phyloP scores from a whole-genome alignment of 225 moss, liverwort and hornwort genomes.

The Polytrichum formosum region DNA sequence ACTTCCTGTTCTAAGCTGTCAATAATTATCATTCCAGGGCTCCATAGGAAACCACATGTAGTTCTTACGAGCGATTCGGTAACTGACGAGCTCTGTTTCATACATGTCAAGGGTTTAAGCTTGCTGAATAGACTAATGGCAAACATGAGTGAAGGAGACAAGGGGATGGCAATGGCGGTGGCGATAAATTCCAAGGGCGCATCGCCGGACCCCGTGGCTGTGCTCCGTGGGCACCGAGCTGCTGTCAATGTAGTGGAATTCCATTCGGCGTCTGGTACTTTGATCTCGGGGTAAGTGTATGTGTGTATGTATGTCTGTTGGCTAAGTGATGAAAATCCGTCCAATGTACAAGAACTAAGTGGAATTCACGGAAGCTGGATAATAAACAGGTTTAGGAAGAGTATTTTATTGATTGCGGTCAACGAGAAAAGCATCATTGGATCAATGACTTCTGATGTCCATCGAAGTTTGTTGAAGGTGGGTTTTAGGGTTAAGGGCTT shows the following conservation, averaged over 20 bases:
- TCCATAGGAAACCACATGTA: too few relatives aligned
- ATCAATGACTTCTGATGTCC: neutral
- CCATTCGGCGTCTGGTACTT: slow-evolving; percentile 61
- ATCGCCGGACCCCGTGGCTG: slow-evolving; percentile 82
- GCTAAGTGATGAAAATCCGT: neutral
- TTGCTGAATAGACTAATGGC: neutral
- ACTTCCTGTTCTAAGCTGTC: too few relatives aligned
- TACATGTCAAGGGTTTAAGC: too few relatives aligned
- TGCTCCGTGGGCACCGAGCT: slow-evolving; percentile 87
- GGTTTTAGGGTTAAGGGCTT: neutral
- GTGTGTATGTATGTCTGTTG: neutral
- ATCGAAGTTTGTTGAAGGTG: neutral
- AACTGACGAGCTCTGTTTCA: too few relatives aligned
- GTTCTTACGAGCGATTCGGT: too few relatives aligned
- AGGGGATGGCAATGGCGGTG: slow-evolving; percentile 16
- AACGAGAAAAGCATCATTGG: too few relatives aligned
- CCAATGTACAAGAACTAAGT: too few relatives aligned
- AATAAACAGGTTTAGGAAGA: too few relatives aligned
- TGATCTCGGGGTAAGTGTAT: slow-evolving; percentile 71
- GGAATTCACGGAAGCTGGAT: too few relatives aligned
- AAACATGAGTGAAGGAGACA: neutral
- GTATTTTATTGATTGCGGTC: too few relatives aligned
- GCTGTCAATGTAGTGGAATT: slow-evolving; percentile 78
- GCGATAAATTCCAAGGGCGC: slow-evolving; percentile 33
- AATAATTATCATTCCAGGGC: too few relatives aligned